Percentiles rank a stretch among this genome's conserved stretches.
phyloP scores from a whole-genome alignment of 2,329 filamentous ascomycete genomes.

The Ophiostoma piceae region DNA sequence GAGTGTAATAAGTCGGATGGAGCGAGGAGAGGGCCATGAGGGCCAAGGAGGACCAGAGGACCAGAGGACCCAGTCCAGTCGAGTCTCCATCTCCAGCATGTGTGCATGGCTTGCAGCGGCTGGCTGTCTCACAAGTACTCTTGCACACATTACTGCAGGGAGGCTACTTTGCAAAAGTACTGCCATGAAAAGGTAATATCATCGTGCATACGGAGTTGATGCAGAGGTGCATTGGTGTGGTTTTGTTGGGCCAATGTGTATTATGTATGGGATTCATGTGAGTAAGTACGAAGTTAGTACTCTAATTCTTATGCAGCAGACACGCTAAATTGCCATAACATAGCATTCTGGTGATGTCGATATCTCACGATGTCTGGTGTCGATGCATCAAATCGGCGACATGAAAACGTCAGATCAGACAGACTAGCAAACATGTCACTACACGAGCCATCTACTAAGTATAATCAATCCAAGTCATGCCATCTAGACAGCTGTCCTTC shows the following conservation, averaged over 20 bases:
- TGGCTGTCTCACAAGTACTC: conserved; percentile 6
- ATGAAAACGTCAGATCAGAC: background rate
- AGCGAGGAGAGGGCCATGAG: background rate
- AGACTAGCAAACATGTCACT: background rate
- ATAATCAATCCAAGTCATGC: background rate
- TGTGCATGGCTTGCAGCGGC: conserved; percentile 2
- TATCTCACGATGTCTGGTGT: background rate
- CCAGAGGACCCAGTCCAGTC: background rate
- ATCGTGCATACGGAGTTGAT: conserved; percentile 16
- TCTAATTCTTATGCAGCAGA: background rate
- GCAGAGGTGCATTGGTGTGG: conserved; percentile 7
- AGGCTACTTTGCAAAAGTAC: background rate
- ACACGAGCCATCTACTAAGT: background rate
- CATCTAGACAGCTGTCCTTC: background rate
- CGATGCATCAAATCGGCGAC: background rate
- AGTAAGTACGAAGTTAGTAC: background rate
- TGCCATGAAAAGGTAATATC: background rate
- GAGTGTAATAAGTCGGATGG: conserved; percentile 4
- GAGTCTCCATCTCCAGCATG: background rate
- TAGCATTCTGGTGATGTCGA: background rate
- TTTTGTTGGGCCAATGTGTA: conserved; percentile 12
- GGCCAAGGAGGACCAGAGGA: too few species aligned
- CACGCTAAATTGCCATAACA: background rate
- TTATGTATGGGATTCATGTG: background rate
- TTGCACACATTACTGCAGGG: background rate